These are phyloP conservation scores for Cyberlindnera americana DNA, from an alignment of 805 yeast genomes.

Conservation along the genomic window DNA sequence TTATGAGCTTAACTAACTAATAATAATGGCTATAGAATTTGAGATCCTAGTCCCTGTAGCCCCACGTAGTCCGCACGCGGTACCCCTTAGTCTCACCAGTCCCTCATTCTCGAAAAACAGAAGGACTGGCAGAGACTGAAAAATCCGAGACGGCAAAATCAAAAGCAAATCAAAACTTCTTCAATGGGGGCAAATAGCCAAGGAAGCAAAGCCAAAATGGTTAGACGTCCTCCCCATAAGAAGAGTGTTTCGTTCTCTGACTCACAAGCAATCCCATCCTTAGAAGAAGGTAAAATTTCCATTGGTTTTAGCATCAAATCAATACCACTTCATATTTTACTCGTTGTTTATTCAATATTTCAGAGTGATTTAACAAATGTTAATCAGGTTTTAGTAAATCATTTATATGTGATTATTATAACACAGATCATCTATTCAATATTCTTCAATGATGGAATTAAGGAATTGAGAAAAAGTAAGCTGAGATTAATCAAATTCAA, in stretches of 20 bases:
- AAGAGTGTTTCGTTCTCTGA: slow-evolving; percentile 21
- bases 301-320: slow-evolving; percentile 10
- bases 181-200: too few species aligned
- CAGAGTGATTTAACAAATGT: slow-evolving; percentile 2
- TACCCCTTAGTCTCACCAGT: background rate
- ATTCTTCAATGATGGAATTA: slow-evolving; percentile 7
- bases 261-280: slow-evolving; percentile 1
- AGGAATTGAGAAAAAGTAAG: slow-evolving; percentile 10
- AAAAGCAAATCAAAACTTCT: background rate
- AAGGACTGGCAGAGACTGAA: too few species aligned
- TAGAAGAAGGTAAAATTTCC: slow-evolving; percentile 3
- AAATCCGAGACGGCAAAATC: too few species aligned
- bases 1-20: background rate
- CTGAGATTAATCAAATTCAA: slow-evolving; percentile 6
- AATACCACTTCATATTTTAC: slow-evolving; percentile 11
- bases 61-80: too few species aligned
- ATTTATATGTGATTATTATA: background rate
- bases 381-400: background rate
- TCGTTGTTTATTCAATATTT: slow-evolving; percentile 9
- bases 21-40: background rate
- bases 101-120: too few species aligned
- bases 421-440: slow-evolving; percentile 9
- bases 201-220: too few species aligned
- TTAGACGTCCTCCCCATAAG: slow-evolving; percentile 13
- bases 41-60: too few species aligned